Base-by-base conservation (phyloP, 768 basidiomycete genomes). In the Pleurotus ostreatus region DNA sequence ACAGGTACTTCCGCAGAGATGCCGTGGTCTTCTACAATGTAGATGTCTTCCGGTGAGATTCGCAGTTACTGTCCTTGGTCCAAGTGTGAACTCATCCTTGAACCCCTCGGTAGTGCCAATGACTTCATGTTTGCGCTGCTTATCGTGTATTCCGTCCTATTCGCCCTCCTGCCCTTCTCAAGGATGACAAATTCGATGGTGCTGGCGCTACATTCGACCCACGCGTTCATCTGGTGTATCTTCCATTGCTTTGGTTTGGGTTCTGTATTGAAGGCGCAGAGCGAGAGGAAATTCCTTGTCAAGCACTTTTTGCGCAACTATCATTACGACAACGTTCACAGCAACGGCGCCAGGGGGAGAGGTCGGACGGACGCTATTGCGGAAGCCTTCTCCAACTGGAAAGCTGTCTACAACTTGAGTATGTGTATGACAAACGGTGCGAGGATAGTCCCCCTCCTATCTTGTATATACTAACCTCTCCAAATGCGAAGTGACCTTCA, bases 321-420 rank as follows among this genome's bases (percentile, higher is more conserved):
- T 65, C 85, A 93, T 63, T 98, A 98, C 69, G 80, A 85, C 11
- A 75, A 77, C 46, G 77, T 83, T 57, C 85, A 89, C 55, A 82
- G 79, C 13, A 84, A 82, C 4, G 51, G 51, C 41, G 51, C 38
- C 11, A 53, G 51, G 39, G 18, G 37, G 11, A 53, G 38, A 22
- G 39, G 51, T 30, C 51, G 51, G 5, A 78, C 84, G 57, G 83
- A 85, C 46, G 95, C 96, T 0, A 82, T 94, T n/a, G 78, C 85
- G 39, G 97, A 99, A 66, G 93, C 96, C 0, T 99, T 98, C 63
- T 78, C 82, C 23, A 98, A 97, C 69, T 99, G 95, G 94, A 98
- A 98, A 71, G 78, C 78, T 4, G 78, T 92, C 23, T 98, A 95
- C 68, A 98, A 98, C 69, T 69, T 94, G 70, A 94, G 89, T 69